Evolutionary conservation across 148 eudicot species (phyloP).

Genomic region (Camellia sinensis): DNA sequence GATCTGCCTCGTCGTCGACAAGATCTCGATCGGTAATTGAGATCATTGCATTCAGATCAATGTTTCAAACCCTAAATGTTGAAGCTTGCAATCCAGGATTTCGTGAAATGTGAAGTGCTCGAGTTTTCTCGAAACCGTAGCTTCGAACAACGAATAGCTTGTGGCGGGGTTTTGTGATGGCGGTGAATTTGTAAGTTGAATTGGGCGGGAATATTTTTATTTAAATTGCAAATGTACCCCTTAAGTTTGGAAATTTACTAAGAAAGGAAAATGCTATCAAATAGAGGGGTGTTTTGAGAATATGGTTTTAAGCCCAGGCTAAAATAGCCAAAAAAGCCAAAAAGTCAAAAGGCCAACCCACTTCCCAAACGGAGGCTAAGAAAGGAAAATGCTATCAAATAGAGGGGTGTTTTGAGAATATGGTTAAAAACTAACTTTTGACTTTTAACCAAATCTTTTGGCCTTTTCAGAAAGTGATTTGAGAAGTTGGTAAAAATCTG

Average conservation of each 20-base stretch:
- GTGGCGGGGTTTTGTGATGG: neutral
- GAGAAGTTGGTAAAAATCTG: too few species aligned
- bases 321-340: too few species aligned
- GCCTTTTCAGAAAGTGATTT: too few species aligned
- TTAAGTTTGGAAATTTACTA: neutral
- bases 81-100: neutral
- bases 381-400: too few species aligned
- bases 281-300: too few species aligned
- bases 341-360: too few species aligned
- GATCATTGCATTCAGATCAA: neutral
- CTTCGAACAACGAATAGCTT: neutral
- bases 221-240: neutral
- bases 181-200: neutral
- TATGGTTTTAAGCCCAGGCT: too few species aligned
- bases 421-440: too few species aligned
- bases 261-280: too few species aligned
- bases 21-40: neutral
- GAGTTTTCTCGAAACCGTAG: slow-evolving; percentile 4
- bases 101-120: neutral
- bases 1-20: slow-evolving; percentile 15
- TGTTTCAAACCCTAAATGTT: neutral
- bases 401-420: too few species aligned
- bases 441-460: too few species aligned
- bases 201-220: neutral
- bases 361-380: too few species aligned